Base-by-base conservation (phyloP, 768 basidiomycete species). In the Mycena chlorophos region DNA sequence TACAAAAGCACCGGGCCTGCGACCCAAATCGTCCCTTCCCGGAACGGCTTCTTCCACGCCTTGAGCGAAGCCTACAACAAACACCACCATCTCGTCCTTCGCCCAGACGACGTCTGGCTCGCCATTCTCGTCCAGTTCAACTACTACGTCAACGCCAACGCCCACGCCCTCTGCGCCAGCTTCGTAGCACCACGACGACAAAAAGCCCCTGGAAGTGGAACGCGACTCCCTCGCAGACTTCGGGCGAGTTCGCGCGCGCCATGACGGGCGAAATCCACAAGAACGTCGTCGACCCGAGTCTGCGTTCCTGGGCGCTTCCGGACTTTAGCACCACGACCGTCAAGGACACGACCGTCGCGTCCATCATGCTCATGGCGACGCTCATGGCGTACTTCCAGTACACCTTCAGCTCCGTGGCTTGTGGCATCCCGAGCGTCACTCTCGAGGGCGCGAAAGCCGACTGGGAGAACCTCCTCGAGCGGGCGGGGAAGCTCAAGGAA, bases 321-420 rank as follows among this genome's bases (percentile, higher is more conserved):
- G 50, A 67, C 29, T 79, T 81, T 59, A 69, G 73, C 6, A 81
- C 79, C 1, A 80, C 79, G 6, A 78, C 75, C 0, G n/a, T 28
- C 3, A 66, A 67, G 29, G 78, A 79, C 47, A 70, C 62, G 2
- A 69, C 69, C 20, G 65, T 73, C 1, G 73, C n/a, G n/a, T n/a
- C n/a, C n/a, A n/a, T n/a, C n/a, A n/a, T n/a, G n/a, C n/a, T n/a
- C n/a, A n/a, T n/a, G 76, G 68, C 73, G 6, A 72, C 70, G 22
- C 58, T 77, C 63, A 74, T 78, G 55, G 54, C 68, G n/a, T 77
- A 72, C 52, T 78, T 79, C 63, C 25, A 62, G 6, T 76, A 73
- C 58, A 34, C 5, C 10, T 65, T 59, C 28, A 65, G 72, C 30
- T 37, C 37, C 31, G 31, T 34, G 6, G 57, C 54, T 17, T 78